These are phyloP conservation scores for Ceratocystis alfenasii DNA, from an alignment of 2,329 filamentous ascomycete genomes.

Conservation along the genomic window DNA sequence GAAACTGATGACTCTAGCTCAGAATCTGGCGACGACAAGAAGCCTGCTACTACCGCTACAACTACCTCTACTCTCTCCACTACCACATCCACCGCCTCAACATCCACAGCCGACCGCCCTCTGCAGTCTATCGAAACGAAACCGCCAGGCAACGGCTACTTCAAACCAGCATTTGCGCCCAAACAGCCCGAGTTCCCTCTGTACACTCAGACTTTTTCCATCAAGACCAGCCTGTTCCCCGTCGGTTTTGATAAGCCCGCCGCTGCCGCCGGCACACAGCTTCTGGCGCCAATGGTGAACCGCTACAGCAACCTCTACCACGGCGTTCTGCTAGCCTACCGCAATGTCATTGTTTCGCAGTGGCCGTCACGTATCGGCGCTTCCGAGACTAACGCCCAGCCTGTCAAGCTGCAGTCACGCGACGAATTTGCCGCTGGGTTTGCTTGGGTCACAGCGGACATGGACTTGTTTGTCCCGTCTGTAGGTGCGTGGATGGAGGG, in stretches of 20 bases:
- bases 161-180: conserved; percentile 31
- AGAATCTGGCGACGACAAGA: conserved; percentile 25
- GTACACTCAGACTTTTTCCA: conserved; percentile 63
- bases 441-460: conserved; percentile 78
- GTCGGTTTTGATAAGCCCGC: conserved; percentile 57
- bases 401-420: conserved; percentile 39
- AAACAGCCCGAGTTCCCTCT: conserved; percentile 52
- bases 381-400: conserved; percentile 38
- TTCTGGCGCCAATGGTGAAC: conserved; percentile 62
- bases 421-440: conserved; percentile 81
- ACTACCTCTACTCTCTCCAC: conserved; percentile 22
- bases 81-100: conserved; percentile 27
- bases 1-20: conserved; percentile 23
- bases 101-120: conserved; percentile 28
- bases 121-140: conserved; percentile 26
- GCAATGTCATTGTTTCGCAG: conserved; percentile 54
- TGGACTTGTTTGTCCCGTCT: conserved; percentile 68
- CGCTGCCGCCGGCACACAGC: conserved; percentile 59
- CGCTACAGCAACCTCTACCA: conserved; percentile 61
- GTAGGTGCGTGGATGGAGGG: conserved; percentile 66
- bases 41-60: conserved; percentile 26
- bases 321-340: conserved; percentile 65
- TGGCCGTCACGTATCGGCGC: conserved; percentile 40
- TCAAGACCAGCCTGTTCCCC: conserved; percentile 66
- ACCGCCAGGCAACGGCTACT: conserved; percentile 29